A percentile compares a stretch with the other conserved stretches of the same genome.
Conservation (phyloP, 148 eudicot genomes). For the Limonium bicolor region DNA sequence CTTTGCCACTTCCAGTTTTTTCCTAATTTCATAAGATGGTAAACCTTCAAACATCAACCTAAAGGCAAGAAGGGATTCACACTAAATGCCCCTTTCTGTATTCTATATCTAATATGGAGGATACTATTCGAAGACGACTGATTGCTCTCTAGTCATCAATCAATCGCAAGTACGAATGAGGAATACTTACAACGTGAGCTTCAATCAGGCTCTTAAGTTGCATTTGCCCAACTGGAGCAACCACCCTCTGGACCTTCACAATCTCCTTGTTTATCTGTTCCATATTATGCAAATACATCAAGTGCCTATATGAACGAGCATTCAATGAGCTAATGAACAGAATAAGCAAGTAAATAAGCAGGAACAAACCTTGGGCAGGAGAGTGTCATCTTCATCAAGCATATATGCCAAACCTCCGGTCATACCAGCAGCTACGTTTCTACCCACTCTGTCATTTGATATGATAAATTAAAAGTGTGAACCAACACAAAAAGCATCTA, state of each 20-base stretch:
- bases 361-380: constrained; percentile 73
- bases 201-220: constrained; percentile 87
- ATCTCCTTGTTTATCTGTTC: constrained; percentile 92
- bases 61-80: too few relatives aligned
- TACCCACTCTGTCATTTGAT: constrained; percentile 55
- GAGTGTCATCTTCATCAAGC: constrained; percentile 90
- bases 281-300: not conserved
- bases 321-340: not conserved
- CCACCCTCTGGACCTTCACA: constrained; percentile 95
- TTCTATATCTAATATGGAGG: too few relatives aligned
- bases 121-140: too few relatives aligned
- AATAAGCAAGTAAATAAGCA: not conserved
- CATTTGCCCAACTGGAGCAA: constrained; percentile 94
- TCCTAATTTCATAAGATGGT: constrained; percentile 50
- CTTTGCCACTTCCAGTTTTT: constrained; percentile 92
- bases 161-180: too few relatives aligned
- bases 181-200: constrained; percentile 87
- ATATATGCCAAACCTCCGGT: constrained; percentile 94
- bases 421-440: constrained; percentile 99
- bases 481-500: too few relatives aligned
- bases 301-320: not conserved
- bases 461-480: constrained; percentile 3
- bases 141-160: too few relatives aligned
- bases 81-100: too few relatives aligned
- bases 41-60: too few relatives aligned